Base-by-base conservation (phyloP, 306 rosid genomes). In the Aeschynomene evenia region DNA sequence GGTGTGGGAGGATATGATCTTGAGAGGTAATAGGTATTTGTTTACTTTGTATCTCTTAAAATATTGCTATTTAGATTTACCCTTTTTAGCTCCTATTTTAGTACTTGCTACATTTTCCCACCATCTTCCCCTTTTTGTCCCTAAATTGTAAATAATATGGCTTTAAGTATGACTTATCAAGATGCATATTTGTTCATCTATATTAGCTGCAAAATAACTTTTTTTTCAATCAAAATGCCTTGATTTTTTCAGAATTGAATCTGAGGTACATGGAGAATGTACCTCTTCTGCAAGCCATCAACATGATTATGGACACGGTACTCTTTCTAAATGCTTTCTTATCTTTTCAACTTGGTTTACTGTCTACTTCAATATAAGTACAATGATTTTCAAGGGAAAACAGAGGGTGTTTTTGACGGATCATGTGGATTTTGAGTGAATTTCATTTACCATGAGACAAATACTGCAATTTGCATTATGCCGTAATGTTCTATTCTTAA, bases 1-100 rank as follows among this genome's bases (percentile, higher is more conserved):
- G 98, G 96, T 42, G 89, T 92, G 66, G 98, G 96, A 45, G 98
- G 98, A 77, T 89, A 92, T 86, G 98, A 92, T 83, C 89, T 92
- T 29, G 88, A 86, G 59, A 87, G 98, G 98, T 92, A 57, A 86
- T 49, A 74, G 91, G 91, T 84, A 42, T 40, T 68, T 48, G n/a
- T 74, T 71, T 82, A 46, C 26, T 40, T 63, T 53, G 21, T 67
- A n/a, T 36, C 19, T 50, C 40, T 51, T 45, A 16, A 34, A 57
- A 13, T 62, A 48, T 72, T 63, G 59, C 43, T 71, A 28, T 62
- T 13, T 75, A 26, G 16, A 52, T 31, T 46, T 50, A 59, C 14
- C 13, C 6, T 3, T 42, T 40, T 40, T 29, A 56, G 49, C 58
- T 56, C 52, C 29, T 37, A 60, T 48, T 58, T 7, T 62, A 34